Conservation (phyloP, 2,329 filamentous ascomycete species). For the Ascochyta koolunga region DNA sequence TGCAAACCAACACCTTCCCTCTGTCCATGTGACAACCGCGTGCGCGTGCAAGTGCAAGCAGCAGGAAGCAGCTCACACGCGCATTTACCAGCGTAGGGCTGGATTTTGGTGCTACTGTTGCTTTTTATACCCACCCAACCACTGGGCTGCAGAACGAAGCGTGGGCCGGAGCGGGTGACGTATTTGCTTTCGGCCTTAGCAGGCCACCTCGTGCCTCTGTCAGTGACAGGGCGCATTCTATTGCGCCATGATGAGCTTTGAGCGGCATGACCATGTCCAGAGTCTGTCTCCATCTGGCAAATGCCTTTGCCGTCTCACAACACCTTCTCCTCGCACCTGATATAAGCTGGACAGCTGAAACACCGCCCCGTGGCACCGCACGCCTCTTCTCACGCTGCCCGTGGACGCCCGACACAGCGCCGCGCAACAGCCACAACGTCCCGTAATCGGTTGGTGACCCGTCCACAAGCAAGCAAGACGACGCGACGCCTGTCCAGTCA, state of each 20-base stretch:
- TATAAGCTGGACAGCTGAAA: conserved; percentile 16
- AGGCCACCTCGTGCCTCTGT: conserved; percentile 7
- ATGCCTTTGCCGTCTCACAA: neutral
- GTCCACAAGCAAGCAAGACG: conserved; percentile 9
- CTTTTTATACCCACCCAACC: conserved; percentile 13
- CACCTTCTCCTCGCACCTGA: conserved; percentile 13
- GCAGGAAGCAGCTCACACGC: conserved; percentile 2
- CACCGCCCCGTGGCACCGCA: conserved; percentile 5
- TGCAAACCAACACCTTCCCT: conserved; percentile 2
- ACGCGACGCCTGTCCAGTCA: conserved; percentile 20
- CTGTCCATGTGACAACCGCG: neutral
- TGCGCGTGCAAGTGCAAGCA: neutral
- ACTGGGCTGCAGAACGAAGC: conserved; percentile 1
- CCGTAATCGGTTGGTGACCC: conserved; percentile 2
- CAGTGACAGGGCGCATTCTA: conserved; percentile 5
- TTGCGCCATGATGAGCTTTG: conserved; percentile 16
- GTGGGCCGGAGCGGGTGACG: conserved; percentile 11
- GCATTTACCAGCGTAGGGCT: conserved; percentile 14
- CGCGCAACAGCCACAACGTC: conserved; percentile 15
- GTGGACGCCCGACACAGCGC: conserved; percentile 8
- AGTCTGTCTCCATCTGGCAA: conserved; percentile 1
- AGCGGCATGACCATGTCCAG: neutral
- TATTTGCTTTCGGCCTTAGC: conserved; percentile 11
- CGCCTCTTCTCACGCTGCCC: neutral
- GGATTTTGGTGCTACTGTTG: conserved; percentile 11